These are phyloP conservation scores for Phytopythium chamaehyphon DNA, from an alignment of 352 stramenopile genomes.

Conservation along the genomic window DNA sequence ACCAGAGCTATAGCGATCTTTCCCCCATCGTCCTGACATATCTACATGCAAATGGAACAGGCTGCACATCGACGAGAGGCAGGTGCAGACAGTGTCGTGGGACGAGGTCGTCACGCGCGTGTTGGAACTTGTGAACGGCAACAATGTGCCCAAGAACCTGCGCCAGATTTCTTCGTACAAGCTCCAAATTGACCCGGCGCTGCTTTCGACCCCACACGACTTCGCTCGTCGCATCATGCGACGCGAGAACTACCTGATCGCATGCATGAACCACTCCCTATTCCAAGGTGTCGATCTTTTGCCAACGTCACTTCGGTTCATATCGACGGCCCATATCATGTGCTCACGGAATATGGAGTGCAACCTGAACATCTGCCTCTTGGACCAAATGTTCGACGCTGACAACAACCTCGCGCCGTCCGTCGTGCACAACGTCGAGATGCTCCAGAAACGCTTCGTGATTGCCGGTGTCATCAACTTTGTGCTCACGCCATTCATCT, in stretches of 20 bases:
- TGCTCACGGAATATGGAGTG: constrained; percentile 92
- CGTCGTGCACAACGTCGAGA: constrained; percentile 88
- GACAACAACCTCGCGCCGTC: constrained; percentile 78
- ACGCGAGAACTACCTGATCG: constrained; percentile 98
- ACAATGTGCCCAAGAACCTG: constrained; percentile 73
- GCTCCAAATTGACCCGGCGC: constrained; percentile 74
- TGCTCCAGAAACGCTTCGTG: constrained; percentile 92
- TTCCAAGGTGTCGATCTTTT: constrained; percentile 88
- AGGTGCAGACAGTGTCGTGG: constrained; percentile 86
- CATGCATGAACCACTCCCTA: constrained; percentile 94
- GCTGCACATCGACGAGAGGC: constrained; percentile 85
- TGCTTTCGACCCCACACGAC: constrained; percentile 80
- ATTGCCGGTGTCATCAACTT: constrained; percentile 93
- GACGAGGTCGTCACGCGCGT: constrained; percentile 88
- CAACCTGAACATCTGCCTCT: constrained; percentile 94
- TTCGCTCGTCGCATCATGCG: constrained; percentile 97
- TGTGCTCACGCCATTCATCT: constrained; percentile 95
- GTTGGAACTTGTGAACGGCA: constrained; percentile 64
- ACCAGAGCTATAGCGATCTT: neutral
- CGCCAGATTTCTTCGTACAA: constrained; percentile 83
- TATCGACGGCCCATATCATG: constrained; percentile 74
- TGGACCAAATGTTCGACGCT: constrained; percentile 96
- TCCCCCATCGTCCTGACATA: neutral
- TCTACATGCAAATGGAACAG: constrained; percentile 6
- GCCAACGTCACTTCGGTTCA: constrained; percentile 64